Evolutionary conservation across 306 rosid genomes (phyloP).

Genomic region (Pyrus bretschneideri): DNA sequence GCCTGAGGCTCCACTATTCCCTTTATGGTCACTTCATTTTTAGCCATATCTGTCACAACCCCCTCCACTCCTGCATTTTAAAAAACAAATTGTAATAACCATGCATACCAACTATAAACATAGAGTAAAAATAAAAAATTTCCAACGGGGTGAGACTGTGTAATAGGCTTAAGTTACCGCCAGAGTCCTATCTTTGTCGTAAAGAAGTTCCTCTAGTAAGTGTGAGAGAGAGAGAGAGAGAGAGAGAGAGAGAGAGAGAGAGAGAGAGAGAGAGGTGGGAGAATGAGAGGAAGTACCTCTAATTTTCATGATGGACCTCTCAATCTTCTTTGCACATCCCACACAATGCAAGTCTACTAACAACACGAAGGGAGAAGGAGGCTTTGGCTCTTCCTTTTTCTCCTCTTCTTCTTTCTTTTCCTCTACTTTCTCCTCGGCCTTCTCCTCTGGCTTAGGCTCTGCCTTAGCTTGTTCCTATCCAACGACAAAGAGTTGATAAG

Average conservation of each 20-base stretch:
- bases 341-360: slow-evolving; percentile 77
- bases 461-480: slow-evolving; percentile 39
- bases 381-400: slow-evolving; percentile 53
- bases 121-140: too few species aligned
- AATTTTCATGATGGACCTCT: slow-evolving; percentile 54
- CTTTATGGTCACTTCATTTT: slow-evolving; percentile 70
- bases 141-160: too few species aligned
- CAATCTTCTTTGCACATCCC: slow-evolving; percentile 84
- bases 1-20: slow-evolving; percentile 83
- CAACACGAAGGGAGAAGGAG: slow-evolving; percentile 58
- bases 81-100: not conserved
- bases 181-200: not conserved
- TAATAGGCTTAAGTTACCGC: not conserved
- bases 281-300: slow-evolving; percentile 36
- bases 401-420: slow-evolving; percentile 31
- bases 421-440: slow-evolving; percentile 9
- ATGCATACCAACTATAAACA: not conserved
- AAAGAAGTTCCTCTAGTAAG: too few species aligned
- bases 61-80: slow-evolving; percentile 62
- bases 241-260: not conserved
- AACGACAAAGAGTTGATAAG: not conserved
- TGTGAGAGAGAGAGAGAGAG: not conserved
- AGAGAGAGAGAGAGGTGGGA: not conserved
- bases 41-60: slow-evolving; percentile 54
- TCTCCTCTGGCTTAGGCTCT: slow-evolving; percentile 13